Evolutionary conservation across 2,329 filamentous ascomycete genomes (phyloP).

Genomic region (Penicillium palitans): DNA sequence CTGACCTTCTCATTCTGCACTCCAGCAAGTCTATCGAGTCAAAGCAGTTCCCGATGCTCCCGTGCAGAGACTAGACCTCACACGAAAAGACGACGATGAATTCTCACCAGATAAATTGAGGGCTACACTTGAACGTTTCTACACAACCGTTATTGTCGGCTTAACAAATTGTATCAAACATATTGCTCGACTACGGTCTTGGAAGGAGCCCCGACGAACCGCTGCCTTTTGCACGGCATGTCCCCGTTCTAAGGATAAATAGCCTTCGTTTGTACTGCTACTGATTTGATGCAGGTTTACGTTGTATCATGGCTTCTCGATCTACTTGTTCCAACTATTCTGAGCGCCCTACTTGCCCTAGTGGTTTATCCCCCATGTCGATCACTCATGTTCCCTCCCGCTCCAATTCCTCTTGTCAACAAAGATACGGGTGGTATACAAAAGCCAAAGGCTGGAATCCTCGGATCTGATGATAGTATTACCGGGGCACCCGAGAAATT

Average conservation of each 20-base stretch:
- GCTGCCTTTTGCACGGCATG: slow-evolving; percentile 61
- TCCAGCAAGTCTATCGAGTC: slow-evolving; percentile 66
- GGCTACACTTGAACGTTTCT: slow-evolving; percentile 74
- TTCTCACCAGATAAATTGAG: slow-evolving; percentile 83
- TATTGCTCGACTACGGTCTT: slow-evolving; percentile 72
- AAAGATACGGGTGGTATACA: slow-evolving; percentile 70
- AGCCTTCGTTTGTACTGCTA: neutral
- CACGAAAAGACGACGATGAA: slow-evolving; percentile 77
- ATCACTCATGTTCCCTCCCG: slow-evolving; percentile 69
- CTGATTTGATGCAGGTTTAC: slow-evolving; percentile 45
- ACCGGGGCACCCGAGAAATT: slow-evolving; percentile 82
- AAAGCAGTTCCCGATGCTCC: slow-evolving; percentile 63
- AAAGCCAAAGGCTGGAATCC: slow-evolving; percentile 71
- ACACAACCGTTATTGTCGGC: slow-evolving; percentile 73
- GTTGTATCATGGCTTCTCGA: slow-evolving; percentile 70
- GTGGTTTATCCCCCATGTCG: slow-evolving; percentile 66
- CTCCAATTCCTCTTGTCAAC: slow-evolving; percentile 71
- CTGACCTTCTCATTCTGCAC: slow-evolving; percentile 9
- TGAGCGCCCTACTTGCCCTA: slow-evolving; percentile 62
- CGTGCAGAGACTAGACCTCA: slow-evolving; percentile 72
- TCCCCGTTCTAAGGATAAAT: neutral
- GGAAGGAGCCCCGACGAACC: slow-evolving; percentile 72
- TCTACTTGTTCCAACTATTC: slow-evolving; percentile 63
- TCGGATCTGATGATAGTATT: slow-evolving; percentile 73
- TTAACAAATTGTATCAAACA: slow-evolving; percentile 70